Base-by-base conservation (phyloP, 208 protist genomes). In the Leishmania arabica region DNA sequence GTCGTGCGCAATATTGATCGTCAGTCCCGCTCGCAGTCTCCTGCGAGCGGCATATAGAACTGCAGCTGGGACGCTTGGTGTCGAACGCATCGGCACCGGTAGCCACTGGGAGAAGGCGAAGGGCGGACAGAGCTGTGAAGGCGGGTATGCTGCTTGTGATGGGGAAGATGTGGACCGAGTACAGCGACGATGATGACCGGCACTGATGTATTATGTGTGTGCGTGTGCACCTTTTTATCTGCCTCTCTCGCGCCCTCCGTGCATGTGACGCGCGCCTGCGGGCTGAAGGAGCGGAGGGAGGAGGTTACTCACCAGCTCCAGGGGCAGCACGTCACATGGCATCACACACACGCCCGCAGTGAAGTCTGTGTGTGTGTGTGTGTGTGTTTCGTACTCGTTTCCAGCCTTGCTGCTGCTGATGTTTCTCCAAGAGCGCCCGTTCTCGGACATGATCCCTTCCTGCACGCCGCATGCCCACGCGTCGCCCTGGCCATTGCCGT, bases 1-100 rank as follows among this genome's bases (percentile, higher is more conserved):
- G 82, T 71, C n/a, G 84, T 92, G 73, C 77, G 73, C 13, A 78
- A 82, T 19, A 31, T 90, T 15, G 79, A 88, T 37, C 65, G 62
- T 6, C 34, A 77, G 62, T 58, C 82, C 54, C 81, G 62, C 68
- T 77, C 60, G 9, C 40, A 72, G 17, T 68, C 80, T 4, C 1
- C 53, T 15, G 8, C 80, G 21, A 78, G 75, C 13, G 56, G 40
- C 8, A 8, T 19, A 6, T 64, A 40, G 51, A 64, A 5, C 8
- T 9, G 53, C 34, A 27, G 8, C 49, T 42, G 72, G 34, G 17
- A 40, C 51, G 19, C 53, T 27, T 42, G 51, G n/a, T 75, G 27
- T 2, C 27, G 11, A 8, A 37, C 27, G 5, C 7, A 17, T 9
- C 42, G 15, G 3, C 24, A 17, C 2, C 45, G 66, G 66, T 37